Conservation (phyloP, 768 basidiomycete genomes). For the Mycena capillaripes region DNA sequence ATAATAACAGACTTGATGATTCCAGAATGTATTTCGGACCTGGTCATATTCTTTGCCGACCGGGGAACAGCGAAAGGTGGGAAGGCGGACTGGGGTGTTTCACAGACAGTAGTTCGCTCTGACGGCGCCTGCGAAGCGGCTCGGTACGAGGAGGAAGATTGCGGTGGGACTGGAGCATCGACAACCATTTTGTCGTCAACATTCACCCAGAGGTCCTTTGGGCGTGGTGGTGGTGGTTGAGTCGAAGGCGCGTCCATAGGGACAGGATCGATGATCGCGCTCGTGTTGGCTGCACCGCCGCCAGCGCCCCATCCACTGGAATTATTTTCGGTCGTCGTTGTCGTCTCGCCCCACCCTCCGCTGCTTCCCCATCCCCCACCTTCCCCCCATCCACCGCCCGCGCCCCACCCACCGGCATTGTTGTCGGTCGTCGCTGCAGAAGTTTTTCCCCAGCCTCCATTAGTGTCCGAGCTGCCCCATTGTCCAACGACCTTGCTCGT, state of each 20-base stretch:
- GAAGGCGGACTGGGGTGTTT: slow-evolving; percentile 28
- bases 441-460: too few species aligned
- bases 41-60: slow-evolving; percentile 12
- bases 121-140: slow-evolving; percentile 22
- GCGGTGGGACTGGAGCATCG: slow-evolving; percentile 11
- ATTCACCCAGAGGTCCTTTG: slow-evolving; percentile 16
- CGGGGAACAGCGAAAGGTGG: slow-evolving; percentile 17
- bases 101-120: background rate
- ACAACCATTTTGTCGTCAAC: background rate
- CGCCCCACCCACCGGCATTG: background rate
- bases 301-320: slow-evolving; percentile 1
- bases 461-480: slow-evolving; percentile 1
- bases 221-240: background rate
- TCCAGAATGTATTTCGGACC: slow-evolving; percentile 18
- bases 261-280: background rate
- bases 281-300: background rate
- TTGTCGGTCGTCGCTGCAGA: background rate
- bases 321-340: background rate
- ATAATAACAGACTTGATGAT: slow-evolving; percentile 27
- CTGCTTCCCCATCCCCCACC: too few species aligned
- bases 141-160: slow-evolving; percentile 31
- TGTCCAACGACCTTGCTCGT: background rate
- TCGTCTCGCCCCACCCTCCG: background rate
- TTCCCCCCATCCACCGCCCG: too few species aligned
- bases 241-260: background rate